Conservation (phyloP, 1,284 basidiomycete species). For the Testicularia cyperi region DNA sequence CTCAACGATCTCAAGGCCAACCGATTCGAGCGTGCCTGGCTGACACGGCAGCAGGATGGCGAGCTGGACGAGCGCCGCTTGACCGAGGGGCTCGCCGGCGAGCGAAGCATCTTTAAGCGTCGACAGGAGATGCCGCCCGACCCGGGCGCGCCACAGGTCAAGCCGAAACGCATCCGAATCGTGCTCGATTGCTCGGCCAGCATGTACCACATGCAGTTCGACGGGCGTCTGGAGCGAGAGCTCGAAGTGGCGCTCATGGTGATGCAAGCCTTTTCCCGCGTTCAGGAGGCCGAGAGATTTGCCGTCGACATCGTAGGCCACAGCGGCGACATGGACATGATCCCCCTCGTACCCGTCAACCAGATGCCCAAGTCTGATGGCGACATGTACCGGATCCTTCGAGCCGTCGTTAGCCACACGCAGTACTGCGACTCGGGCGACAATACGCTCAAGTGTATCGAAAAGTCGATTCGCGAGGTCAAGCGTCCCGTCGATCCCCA, state of each 20-base stretch:
- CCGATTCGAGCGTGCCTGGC: constrained; percentile 60
- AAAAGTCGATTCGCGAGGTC: constrained; percentile 41
- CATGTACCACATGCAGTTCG: constrained; percentile 59
- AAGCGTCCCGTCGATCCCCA: constrained; percentile 10
- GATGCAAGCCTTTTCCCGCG: constrained; percentile 57
- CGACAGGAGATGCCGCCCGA: constrained; percentile 56
- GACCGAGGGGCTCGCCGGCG: constrained; percentile 60
- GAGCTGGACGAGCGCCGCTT: constrained; percentile 60
- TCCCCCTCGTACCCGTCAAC: constrained; percentile 51
- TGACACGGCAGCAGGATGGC: constrained; percentile 60
- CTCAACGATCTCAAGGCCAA: constrained; percentile 60
- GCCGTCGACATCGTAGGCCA: constrained; percentile 60
- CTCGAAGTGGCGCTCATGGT: constrained; percentile 58
- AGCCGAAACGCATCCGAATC: constrained; percentile 61
- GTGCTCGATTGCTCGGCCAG: constrained; percentile 57
- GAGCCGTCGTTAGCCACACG: constrained; percentile 50
- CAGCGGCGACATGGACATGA: constrained; percentile 56
- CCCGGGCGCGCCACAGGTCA: constrained; percentile 57
- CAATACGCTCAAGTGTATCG: constrained; percentile 46
- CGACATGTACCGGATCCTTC: constrained; percentile 49
- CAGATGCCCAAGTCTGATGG: constrained; percentile 51
- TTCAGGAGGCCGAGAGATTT: constrained; percentile 49
- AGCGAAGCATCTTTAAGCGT: constrained; percentile 59
- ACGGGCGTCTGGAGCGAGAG: constrained; percentile 54
- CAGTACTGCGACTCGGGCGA: constrained; percentile 50